phyloP scores from a whole-genome alignment of 768 basidiomycete species.

The Tulasnella sp. region DNA sequence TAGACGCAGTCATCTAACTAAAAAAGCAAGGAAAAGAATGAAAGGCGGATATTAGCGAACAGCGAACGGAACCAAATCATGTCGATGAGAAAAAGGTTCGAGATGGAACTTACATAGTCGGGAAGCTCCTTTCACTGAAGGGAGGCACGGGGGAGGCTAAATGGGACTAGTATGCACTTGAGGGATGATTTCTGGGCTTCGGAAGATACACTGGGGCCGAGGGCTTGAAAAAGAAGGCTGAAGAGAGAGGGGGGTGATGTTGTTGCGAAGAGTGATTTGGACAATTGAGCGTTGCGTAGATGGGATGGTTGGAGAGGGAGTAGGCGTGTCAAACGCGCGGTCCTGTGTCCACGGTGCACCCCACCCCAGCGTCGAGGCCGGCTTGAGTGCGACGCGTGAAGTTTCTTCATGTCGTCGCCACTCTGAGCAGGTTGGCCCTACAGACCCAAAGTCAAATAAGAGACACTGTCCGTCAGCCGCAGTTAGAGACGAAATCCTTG shows the following conservation, averaged over 20 bases:
- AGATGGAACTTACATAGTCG: neutral
- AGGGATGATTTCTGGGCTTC: neutral
- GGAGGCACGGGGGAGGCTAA: neutral
- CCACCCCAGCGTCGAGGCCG: neutral
- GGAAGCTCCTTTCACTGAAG: neutral
- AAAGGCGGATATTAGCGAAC: neutral
- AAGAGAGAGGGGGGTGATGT: neutral
- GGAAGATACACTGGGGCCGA: neutral
- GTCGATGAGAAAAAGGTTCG: neutral
- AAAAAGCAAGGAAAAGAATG: neutral
- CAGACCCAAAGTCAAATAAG: neutral
- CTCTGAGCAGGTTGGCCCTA: neutral
- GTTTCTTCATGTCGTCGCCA: neutral
- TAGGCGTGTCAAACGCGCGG: neutral
- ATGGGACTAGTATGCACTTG: neutral
- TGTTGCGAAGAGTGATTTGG: neutral
- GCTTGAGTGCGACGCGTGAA: neutral
- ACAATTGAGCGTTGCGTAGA: neutral
- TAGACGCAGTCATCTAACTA: neutral
- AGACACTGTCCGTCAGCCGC: neutral
- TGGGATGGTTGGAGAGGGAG: neutral
- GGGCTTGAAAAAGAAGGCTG: neutral
- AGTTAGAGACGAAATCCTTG: neutral
- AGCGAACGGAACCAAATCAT: neutral
- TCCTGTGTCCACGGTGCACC: neutral